Conservation (phyloP, 164 flowering plant species). For the Litsea cubeba region DNA sequence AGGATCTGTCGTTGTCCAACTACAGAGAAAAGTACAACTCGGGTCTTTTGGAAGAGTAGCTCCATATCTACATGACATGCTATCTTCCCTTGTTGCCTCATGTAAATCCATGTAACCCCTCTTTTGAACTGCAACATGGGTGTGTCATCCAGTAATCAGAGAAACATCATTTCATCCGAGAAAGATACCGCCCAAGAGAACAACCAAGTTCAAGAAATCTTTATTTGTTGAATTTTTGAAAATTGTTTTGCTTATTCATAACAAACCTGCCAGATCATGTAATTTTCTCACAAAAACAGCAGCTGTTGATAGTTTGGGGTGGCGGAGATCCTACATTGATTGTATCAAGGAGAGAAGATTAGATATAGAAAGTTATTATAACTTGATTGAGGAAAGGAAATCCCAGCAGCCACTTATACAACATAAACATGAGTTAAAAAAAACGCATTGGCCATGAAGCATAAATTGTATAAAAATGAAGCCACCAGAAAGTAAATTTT, state of each 20-base stretch:
- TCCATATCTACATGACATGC: constrained; percentile 35
- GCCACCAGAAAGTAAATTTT: no score
- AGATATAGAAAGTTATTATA: background rate
- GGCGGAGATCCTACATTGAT: constrained; percentile 34
- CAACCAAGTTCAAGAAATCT: background rate
- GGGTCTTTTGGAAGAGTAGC: constrained; percentile 43
- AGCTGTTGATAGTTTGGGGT: constrained; percentile 44
- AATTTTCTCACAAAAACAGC: constrained; percentile 51
- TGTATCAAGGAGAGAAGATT: constrained; percentile 2
- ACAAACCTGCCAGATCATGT: constrained; percentile 55
- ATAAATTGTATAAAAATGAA: no score
- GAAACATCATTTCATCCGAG: background rate
- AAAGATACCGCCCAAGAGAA: background rate
- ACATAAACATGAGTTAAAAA: constrained; percentile 3
- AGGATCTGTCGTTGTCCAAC: constrained; percentile 48
- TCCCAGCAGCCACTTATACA: background rate
- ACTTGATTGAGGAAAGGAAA: background rate
- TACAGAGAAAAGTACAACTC: constrained; percentile 31
- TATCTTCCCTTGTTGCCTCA: constrained; percentile 26
- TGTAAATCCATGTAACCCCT: constrained; percentile 56
- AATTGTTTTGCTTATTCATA: background rate
- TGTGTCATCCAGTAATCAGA: background rate
- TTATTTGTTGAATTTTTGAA: background rate
- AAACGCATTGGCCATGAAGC: background rate
- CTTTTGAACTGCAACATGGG: constrained; percentile 47